Percentiles rank a stretch among this genome's conserved stretches.
Evolutionary conservation across 805 yeast genomes (phyloP).

Genomic region (Lipomyces sp.): DNA sequence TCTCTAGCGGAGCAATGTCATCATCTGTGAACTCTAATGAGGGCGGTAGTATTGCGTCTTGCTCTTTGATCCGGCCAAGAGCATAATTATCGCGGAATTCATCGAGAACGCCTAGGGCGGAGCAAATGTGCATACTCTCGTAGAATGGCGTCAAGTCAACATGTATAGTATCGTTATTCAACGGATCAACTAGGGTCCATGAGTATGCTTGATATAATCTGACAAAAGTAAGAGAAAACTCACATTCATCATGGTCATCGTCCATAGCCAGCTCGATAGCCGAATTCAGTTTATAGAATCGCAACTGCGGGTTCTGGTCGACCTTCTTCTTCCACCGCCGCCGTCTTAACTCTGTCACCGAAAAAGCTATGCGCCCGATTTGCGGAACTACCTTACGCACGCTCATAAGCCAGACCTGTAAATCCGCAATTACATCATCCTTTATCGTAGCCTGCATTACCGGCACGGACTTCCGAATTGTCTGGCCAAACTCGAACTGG

Average conservation of each 20-base stretch:
- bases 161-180: slow-evolving; percentile 52
- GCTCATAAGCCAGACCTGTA: slow-evolving; percentile 62
- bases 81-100: slow-evolving; percentile 65
- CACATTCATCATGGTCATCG: slow-evolving; percentile 49
- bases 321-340: slow-evolving; percentile 62
- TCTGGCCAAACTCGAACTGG: slow-evolving; percentile 73
- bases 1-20: slow-evolving; percentile 51
- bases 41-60: slow-evolving; percentile 72
- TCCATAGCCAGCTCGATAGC: slow-evolving; percentile 83
- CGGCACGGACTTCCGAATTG: slow-evolving; percentile 74
- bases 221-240: background rate
- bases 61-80: slow-evolving; percentile 71
- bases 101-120: slow-evolving; percentile 69
- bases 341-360: slow-evolving; percentile 60
- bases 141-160: slow-evolving; percentile 74
- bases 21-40: slow-evolving; percentile 49
- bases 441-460: slow-evolving; percentile 71
- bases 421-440: slow-evolving; percentile 65
- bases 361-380: slow-evolving; percentile 63
- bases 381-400: slow-evolving; percentile 50
- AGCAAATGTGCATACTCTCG: slow-evolving; percentile 82
- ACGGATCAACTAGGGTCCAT: slow-evolving; percentile 48
- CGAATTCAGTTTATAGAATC: slow-evolving; percentile 74
- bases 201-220: background rate
- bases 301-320: slow-evolving; percentile 51